Base-by-base conservation (phyloP, 2,329 filamentous ascomycete species). In the Colletotrichum phormii region DNA sequence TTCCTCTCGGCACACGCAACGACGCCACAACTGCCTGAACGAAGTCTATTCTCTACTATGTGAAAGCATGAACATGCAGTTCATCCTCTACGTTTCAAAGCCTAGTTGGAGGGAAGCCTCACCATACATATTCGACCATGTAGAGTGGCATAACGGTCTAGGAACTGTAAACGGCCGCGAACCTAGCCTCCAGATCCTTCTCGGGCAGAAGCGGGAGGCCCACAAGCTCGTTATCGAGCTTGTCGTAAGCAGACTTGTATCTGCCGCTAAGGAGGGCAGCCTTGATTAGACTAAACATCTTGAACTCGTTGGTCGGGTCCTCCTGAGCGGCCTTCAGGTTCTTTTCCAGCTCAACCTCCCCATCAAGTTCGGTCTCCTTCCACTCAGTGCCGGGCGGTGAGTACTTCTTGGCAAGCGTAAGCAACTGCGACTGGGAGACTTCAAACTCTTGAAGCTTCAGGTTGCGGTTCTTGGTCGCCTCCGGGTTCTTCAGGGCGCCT, bases 361-460 rank as follows among this genome's bases (percentile, higher is more conserved):
- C 65, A 1, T 72, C 65, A 12, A 72, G 22, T 4, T 37, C 15
- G n/a, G 13, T 60, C 26, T 69, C 64, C 35, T 42, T 69, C 70
- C 70, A 72, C 33, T 69, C 51, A 15, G 70, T 59, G 9, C 65
- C 65, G 2, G 69, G 64, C 4, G 64, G 69, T 4, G 69, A 72
- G 37, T 51, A 58, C 68, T 79, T 78, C 68, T 78, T 76, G 1
- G 75, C 75, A 11, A 76, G 64, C 26, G 72, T 80, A 3, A 90
- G 76, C 1, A 92, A 79, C 63, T 89, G 81, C 3, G 85, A 85
- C 79, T 90, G 87, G 0, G 85, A 86, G 0, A 85, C 83, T 18
- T 82, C 82, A 64, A 88, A 86, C 11, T 84, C 87, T 13, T 86
- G 85, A 12, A 91, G 77, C 71, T 85, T 88, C 46, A 92, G 79